phyloP scores from a whole-genome alignment of 2,329 filamentous ascomycete species.

The Cercospora sp. region DNA sequence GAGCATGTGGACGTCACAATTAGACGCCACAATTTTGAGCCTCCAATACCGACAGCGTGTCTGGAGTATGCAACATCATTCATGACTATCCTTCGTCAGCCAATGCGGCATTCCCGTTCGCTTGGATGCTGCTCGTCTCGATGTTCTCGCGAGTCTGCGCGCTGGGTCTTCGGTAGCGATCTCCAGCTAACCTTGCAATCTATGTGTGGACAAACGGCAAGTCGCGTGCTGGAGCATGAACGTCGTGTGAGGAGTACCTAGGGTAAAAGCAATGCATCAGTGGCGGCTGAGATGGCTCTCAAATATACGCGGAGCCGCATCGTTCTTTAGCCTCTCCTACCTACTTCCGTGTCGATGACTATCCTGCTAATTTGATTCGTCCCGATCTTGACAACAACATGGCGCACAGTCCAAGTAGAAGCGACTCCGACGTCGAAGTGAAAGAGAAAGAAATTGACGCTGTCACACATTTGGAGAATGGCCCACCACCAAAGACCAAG shows the following conservation, averaged over 20 bases:
- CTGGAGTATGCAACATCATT: slow-evolving; percentile 1
- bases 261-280: slow-evolving; percentile 9
- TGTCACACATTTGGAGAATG: slow-evolving; percentile 20
- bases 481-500: slow-evolving; percentile 16
- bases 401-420: slow-evolving; percentile 15
- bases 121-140: neutral
- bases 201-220: neutral
- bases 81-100: slow-evolving; percentile 6
- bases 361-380: neutral
- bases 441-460: slow-evolving; percentile 27
- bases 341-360: neutral
- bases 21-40: slow-evolving; percentile 13
- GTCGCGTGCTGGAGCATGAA: neutral
- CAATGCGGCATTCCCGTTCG: slow-evolving; percentile 2
- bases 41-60: slow-evolving; percentile 6
- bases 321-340: neutral
- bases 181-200: neutral
- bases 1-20: slow-evolving; percentile 13
- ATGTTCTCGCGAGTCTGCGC: neutral
- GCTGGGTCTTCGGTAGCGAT: neutral
- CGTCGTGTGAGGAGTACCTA: slow-evolving; percentile 6
- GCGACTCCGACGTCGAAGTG: slow-evolving; percentile 9
- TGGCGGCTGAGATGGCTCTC: neutral
- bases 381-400: neutral
- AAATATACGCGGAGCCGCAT: neutral